Conservation (phyloP, 768 basidiomycete genomes). For the Podaxis sp. region DNA sequence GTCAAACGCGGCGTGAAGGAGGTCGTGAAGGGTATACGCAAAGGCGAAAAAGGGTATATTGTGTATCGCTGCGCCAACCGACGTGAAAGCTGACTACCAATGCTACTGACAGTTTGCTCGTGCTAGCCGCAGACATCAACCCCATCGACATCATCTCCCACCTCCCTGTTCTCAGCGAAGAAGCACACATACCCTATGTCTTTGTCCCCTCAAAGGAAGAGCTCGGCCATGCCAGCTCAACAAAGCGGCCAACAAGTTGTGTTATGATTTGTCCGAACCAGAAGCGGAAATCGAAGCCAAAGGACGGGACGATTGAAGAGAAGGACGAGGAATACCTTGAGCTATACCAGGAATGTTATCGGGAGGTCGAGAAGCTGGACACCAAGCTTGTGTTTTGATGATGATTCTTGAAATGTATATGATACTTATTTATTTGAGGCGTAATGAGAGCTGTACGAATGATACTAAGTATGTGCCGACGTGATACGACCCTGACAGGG, state of each 20-base stretch:
- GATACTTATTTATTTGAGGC: constrained; percentile 9
- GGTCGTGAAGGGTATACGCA: constrained; percentile 95
- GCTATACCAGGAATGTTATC: constrained; percentile 80
- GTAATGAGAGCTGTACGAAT: background rate
- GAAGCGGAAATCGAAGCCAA: constrained; percentile 67
- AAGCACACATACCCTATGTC: constrained; percentile 86
- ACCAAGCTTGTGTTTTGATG: constrained; percentile 62
- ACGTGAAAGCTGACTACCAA: constrained; percentile 1
- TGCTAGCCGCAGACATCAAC: constrained; percentile 96
- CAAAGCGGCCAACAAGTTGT: constrained; percentile 97
- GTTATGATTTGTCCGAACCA: constrained; percentile 89
- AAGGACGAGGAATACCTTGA: constrained; percentile 86
- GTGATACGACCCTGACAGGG: constrained; percentile 5
- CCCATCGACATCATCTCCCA: constrained; percentile 99
- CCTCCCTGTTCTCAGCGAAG: constrained; percentile 91
- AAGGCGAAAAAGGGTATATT: constrained; percentile 92
- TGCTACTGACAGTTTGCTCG: constrained; percentile 57
- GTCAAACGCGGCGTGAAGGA: constrained; percentile 98
- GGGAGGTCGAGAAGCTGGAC: constrained; percentile 84
- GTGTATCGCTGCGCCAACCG: constrained; percentile 1
- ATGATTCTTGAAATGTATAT: constrained; percentile 8
- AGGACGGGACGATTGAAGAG: constrained; percentile 52
- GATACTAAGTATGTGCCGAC: background rate
- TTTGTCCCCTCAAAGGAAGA: constrained; percentile 94
- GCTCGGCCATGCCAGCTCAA: constrained; percentile 91